Conservation (phyloP, 441 rosid species). For the Dalechampia spathulata region DNA sequence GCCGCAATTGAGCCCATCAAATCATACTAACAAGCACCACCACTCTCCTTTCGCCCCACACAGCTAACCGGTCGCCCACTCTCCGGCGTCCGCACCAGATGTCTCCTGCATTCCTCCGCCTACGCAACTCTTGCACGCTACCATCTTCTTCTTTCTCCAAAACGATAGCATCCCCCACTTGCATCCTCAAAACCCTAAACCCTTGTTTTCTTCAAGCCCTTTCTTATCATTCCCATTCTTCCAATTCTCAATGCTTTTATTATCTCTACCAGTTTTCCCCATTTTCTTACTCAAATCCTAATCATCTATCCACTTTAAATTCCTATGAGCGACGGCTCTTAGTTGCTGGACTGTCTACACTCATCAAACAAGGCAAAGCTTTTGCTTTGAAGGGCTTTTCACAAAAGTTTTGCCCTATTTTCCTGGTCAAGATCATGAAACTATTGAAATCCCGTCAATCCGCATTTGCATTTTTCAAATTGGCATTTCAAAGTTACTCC, state of each 20-base stretch:
- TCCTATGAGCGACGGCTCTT: constrained; percentile 50
- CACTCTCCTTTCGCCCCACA: background rate
- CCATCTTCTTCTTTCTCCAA: constrained; percentile 10
- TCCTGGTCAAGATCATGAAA: constrained; percentile 40
- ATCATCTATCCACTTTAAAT: constrained; percentile 27
- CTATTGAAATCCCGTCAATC: constrained; percentile 33
- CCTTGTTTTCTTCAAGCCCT: background rate
- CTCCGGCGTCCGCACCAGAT: constrained; percentile 18
- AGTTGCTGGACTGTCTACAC: constrained; percentile 35
- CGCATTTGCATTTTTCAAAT: constrained; percentile 58
- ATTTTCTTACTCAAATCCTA: constrained; percentile 3
- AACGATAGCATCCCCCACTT: background rate
- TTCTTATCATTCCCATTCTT: constrained; percentile 11
- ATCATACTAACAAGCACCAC: too few species aligned
- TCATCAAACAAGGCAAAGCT: constrained; percentile 35
- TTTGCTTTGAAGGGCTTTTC: constrained; percentile 28
- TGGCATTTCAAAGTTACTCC: constrained; percentile 39
- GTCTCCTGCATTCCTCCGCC: constrained; percentile 31
- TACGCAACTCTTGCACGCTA: constrained; percentile 25
- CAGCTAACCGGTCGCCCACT: too few species aligned
- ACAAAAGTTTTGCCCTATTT: constrained; percentile 32
- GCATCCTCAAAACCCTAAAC: constrained; percentile 4
- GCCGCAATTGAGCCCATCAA: too few species aligned
- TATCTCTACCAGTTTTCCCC: constrained; percentile 44
- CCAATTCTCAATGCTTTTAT: constrained; percentile 12